Percentiles rank a stretch among this genome's conserved stretches.
Conservation (phyloP, 1,139 yeast species). For the Hanseniaspora uvarum region DNA sequence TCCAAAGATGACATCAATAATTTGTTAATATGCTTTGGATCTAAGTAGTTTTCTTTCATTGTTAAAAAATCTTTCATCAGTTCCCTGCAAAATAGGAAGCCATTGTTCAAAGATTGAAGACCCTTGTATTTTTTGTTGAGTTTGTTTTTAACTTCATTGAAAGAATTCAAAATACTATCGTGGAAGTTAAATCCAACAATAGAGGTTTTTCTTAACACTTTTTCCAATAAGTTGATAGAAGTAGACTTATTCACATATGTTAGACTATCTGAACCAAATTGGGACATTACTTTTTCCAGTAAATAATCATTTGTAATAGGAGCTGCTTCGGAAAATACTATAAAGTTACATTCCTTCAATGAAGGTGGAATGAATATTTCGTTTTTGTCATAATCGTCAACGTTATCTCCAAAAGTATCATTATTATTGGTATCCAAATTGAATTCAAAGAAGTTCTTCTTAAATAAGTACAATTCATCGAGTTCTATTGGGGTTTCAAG, state of each 20-base stretch:
- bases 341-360: conserved; percentile 53
- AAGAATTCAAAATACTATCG: conserved; percentile 55
- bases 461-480: conserved; percentile 6
- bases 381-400: neutral
- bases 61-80: conserved; percentile 61
- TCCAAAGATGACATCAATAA: conserved; percentile 66
- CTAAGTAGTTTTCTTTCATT: conserved; percentile 42
- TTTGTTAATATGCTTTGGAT: conserved; percentile 41
- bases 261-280: conserved; percentile 45
- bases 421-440: conserved; percentile 29
- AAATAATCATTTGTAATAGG: conserved; percentile 39
- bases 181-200: conserved; percentile 62
- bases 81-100: conserved; percentile 74
- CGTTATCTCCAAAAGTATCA: conserved; percentile 23
- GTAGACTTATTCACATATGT: conserved; percentile 52
- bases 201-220: conserved; percentile 58
- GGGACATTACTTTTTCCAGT: conserved; percentile 39
- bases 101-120: conserved; percentile 67
- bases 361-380: conserved; percentile 20
- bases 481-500: conserved; percentile 7
- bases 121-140: conserved; percentile 45
- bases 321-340: conserved; percentile 51
- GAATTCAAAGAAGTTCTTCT: conserved; percentile 1
- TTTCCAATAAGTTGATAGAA: conserved; percentile 63
- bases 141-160: conserved; percentile 42